Evolutionary conservation across 2,329 filamentous ascomycete genomes (phyloP).

Genomic region (Stagonosporopsis rhizophila): DNA sequence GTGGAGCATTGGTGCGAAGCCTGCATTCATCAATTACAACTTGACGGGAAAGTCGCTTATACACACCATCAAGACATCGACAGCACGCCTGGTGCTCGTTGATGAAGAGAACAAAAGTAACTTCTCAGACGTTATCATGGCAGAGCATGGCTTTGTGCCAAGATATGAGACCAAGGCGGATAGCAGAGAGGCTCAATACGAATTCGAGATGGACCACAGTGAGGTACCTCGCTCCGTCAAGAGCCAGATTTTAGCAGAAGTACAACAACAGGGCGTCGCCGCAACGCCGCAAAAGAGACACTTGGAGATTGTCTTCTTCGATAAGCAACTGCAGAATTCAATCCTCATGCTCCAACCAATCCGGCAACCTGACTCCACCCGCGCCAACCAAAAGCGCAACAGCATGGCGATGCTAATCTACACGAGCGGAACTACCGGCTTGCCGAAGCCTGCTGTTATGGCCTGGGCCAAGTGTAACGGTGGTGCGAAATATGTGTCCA

Average conservation of each 20-base stretch:
- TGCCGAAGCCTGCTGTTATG: constrained; percentile 47
- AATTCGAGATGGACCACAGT: constrained; percentile 33
- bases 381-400: constrained; percentile 31
- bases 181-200: constrained; percentile 28
- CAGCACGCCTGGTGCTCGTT: constrained; percentile 64
- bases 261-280: constrained; percentile 15
- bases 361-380: constrained; percentile 40
- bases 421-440: constrained; percentile 48
- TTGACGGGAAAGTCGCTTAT: constrained; percentile 45
- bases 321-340: constrained; percentile 33
- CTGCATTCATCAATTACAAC: constrained; percentile 51
- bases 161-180: constrained; percentile 5
- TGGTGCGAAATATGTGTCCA: constrained; percentile 27
- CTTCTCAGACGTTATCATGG: constrained; percentile 36
- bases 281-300: constrained; percentile 24
- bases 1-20: constrained; percentile 49
- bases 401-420: constrained; percentile 50
- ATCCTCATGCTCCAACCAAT: constrained; percentile 39
- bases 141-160: constrained; percentile 38
- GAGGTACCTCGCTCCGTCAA: constrained; percentile 27
- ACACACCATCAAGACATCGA: constrained; percentile 65
- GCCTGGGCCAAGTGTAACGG: constrained; percentile 35
- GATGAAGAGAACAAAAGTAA: constrained; percentile 58
- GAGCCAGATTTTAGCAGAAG: constrained; percentile 26
- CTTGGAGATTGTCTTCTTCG: constrained; percentile 43